These are phyloP conservation scores for Cryptococcus sp. DNA, from an alignment of 1,284 basidiomycete genomes.

Conservation along the genomic window DNA sequence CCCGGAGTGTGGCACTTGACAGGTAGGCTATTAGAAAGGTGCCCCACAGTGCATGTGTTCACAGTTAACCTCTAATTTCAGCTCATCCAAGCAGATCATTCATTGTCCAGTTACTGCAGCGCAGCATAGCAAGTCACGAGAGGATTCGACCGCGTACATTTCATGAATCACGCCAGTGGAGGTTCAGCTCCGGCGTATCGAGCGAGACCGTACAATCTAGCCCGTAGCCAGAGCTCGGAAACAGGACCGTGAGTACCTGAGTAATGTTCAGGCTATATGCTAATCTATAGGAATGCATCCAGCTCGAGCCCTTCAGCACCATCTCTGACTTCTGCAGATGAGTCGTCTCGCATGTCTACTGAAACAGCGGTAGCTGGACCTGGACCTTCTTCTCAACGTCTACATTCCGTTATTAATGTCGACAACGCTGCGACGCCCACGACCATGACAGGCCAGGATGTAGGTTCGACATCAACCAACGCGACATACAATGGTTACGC, in stretches of 20 bases:
- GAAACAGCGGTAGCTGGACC: no score
- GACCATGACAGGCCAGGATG: neutral
- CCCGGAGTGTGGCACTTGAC: no score
- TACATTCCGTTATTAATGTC: neutral
- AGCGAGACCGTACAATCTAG: neutral
- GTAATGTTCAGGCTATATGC: neutral
- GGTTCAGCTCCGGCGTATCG: neutral
- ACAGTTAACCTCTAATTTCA: no score
- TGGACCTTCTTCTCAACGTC: no score
- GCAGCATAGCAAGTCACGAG: no score
- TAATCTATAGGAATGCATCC: neutral
- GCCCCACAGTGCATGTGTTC: no score
- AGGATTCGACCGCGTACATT: no score
- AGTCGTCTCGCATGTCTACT: neutral
- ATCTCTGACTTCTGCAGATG: neutral
- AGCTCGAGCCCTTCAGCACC: neutral
- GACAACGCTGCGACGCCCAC: neutral
- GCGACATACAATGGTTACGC: slow-evolving; percentile 4
- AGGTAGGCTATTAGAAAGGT: no score
- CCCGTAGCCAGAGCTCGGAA: neutral
- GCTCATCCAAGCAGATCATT: no score
- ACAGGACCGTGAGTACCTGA: neutral
- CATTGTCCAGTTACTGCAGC: no score
- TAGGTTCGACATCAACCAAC: neutral
- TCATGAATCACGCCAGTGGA: no score